Evolutionary conservation across 108 stramenopile species (phyloP).

Genomic region (Stephanodiscus triporus): DNA sequence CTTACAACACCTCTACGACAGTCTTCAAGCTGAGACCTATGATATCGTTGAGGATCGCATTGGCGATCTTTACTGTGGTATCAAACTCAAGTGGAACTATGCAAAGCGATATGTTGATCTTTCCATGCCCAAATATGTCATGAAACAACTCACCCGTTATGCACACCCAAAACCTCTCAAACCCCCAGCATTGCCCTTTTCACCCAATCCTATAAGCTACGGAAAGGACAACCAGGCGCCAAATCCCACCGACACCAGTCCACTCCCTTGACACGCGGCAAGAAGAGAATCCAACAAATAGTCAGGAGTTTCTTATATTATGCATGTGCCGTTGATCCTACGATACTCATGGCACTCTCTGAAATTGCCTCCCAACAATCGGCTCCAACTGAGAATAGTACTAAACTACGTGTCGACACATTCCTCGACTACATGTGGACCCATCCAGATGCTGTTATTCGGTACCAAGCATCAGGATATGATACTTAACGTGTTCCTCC

Average conservation of each 20-base stretch:
- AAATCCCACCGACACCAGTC: neutral
- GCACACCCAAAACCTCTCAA: neutral
- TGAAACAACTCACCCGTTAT: neutral
- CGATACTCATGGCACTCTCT: no score
- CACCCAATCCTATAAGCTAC: neutral
- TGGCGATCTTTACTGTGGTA: conserved; percentile 10
- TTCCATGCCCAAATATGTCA: conserved; percentile 20
- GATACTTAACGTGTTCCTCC: neutral
- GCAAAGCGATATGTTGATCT: neutral
- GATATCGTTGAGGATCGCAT: conserved; percentile 3
- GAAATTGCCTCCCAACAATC: no score
- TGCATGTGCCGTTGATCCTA: no score
- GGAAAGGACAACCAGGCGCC: conserved; percentile 1
- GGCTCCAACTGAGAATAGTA: no score
- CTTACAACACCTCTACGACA: neutral
- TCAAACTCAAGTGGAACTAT: conserved; percentile 25
- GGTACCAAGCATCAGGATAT: neutral
- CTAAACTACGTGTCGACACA: neutral
- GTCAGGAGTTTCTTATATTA: conserved; percentile 6
- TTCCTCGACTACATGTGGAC: neutral
- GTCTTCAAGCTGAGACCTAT: conserved; percentile 6
- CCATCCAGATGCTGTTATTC: neutral
- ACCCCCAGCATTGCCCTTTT: conserved; percentile 8
- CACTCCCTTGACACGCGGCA: neutral
- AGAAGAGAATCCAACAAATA: conserved; percentile 15